phyloP scores from a whole-genome alignment of 495 filamentous ascomycete genomes.

The Hypoxylon fragiforme region DNA sequence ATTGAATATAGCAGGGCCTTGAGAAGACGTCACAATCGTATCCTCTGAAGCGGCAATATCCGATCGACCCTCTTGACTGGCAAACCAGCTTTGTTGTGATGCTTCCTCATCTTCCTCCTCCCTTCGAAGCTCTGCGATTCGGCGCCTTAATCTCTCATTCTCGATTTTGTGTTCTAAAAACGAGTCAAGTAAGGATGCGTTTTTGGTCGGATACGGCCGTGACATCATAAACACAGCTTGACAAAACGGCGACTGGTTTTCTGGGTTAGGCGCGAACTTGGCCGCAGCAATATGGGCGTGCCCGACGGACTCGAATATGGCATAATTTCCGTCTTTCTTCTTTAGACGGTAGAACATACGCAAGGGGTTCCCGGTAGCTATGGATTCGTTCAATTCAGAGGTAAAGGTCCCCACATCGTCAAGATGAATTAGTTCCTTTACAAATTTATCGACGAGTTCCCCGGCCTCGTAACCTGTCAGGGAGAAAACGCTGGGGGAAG shows the following conservation, averaged over 20 bases:
- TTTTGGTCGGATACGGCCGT: slow-evolving; percentile 87
- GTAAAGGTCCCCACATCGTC: slow-evolving; percentile 87
- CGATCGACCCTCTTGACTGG: slow-evolving; percentile 56
- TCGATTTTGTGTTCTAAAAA: slow-evolving; percentile 98
- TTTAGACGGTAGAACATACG: slow-evolving; percentile 89
- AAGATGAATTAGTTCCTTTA: slow-evolving; percentile 80
- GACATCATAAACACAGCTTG: slow-evolving; percentile 93
- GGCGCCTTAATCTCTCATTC: slow-evolving; percentile 82
- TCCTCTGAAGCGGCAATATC: slow-evolving; percentile 59
- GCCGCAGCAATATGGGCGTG: slow-evolving; percentile 87
- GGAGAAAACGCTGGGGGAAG: slow-evolving; percentile 75
- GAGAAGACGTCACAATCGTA: slow-evolving; percentile 31
- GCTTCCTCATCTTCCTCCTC: slow-evolving; percentile 78
- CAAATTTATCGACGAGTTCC: slow-evolving; percentile 72
- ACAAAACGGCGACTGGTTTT: slow-evolving; percentile 69
- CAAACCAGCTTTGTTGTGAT: slow-evolving; percentile 53
- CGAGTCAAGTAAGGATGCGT: slow-evolving; percentile 81
- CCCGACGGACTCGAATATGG: slow-evolving; percentile 85
- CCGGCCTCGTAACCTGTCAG: slow-evolving; percentile 75
- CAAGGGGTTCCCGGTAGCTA: slow-evolving; percentile 75
- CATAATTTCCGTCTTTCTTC: slow-evolving; percentile 71
- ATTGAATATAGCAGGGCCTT: slow-evolving; percentile 30
- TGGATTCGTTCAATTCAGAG: slow-evolving; percentile 88
- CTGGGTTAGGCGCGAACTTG: slow-evolving; percentile 62
- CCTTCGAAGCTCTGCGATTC: slow-evolving; percentile 79